phyloP scores from a whole-genome alignment of 106 monocot species.

The Allium sativum region DNA sequence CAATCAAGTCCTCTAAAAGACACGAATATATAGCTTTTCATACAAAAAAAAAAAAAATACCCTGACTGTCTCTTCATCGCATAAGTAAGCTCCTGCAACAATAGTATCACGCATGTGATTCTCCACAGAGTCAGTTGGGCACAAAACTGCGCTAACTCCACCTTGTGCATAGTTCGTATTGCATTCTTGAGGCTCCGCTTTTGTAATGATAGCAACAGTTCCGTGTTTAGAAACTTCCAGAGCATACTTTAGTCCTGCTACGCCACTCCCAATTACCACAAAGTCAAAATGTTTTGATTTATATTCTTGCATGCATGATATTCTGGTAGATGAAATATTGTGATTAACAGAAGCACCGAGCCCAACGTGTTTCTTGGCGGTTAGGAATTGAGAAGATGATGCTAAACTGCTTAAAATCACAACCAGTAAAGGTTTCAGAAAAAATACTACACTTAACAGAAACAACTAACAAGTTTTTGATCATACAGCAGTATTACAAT shows the following conservation, averaged over 20 bases:
- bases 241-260: constrained; percentile 94
- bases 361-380: constrained; percentile 13
- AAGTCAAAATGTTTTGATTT: constrained; percentile 75
- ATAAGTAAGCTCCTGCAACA: constrained; percentile 89
- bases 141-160: constrained; percentile 91
- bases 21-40: no score
- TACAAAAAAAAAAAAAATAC: constrained; percentile 24
- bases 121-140: constrained; percentile 92
- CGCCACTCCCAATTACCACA: constrained; percentile 87
- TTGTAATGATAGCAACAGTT: constrained; percentile 87
- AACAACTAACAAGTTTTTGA: neutral
- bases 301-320: constrained; percentile 35
- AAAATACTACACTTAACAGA: neutral
- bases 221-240: constrained; percentile 90
- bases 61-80: constrained; percentile 93
- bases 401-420: constrained; percentile 22
- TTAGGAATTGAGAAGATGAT: constrained; percentile 13
- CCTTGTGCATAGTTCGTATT: constrained; percentile 98
- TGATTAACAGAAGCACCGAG: constrained; percentile 3
- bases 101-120: constrained; percentile 97
- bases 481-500: neutral
- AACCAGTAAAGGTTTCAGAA: neutral
- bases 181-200: constrained; percentile 92
- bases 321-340: constrained; percentile 9
- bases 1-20: no score